Base-by-base conservation (phyloP, 148 eudicot species). In the Rhododendron mucronatum region DNA sequence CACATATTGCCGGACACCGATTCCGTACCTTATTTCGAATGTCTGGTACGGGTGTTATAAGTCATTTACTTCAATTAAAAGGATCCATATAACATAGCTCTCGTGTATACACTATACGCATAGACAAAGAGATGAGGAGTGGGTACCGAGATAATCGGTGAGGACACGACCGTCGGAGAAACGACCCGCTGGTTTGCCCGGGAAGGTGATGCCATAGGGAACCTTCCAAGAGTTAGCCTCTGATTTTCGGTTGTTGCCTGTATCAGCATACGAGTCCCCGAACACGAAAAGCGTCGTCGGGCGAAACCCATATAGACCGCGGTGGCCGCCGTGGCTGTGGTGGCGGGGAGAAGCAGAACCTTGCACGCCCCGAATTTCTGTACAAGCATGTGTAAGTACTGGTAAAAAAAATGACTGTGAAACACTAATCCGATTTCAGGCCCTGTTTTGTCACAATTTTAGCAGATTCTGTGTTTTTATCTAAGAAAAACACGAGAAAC, bases 251-350 rank as follows among this genome's bases (percentile, higher is more conserved):
- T 67, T 85, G 84, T 96, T 96, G 1, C 98, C 98, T 0, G 98
- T 93, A 55, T 96, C 98, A 0, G 94, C 98, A 57, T 96, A 96
- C 0, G 99, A 96, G 86, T 96, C 99, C 26, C 99, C 99, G 41
- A 96, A 96, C 12, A 94, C 98, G 78, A 96, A 96, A 44, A 96
- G 85, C 90, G 90, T 95, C 20, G 87, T 83, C 12, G 86, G 83
- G 16, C 45, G 84, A 74, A 82, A 83, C 53, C 86, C 84, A 18
- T 84, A 76, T 0, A 76, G 44, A 4, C 48, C 69, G 0, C 51
- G 85, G 11, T 67, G 87, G 26, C 26, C 44, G 51, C 35, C 53
- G 51, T 77, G 73, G n/a, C 65, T 7, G 26, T 59, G 2, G 65
- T 75, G 82, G 53, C 23, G 85, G n/a, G 59, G 53, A 33, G 61